A percentile compares a stretch with the other conserved stretches of the same genome.
These are phyloP conservation scores for Colletotrichum eleusines DNA, from an alignment of 2,329 filamentous ascomycete genomes.

Conservation along the genomic window DNA sequence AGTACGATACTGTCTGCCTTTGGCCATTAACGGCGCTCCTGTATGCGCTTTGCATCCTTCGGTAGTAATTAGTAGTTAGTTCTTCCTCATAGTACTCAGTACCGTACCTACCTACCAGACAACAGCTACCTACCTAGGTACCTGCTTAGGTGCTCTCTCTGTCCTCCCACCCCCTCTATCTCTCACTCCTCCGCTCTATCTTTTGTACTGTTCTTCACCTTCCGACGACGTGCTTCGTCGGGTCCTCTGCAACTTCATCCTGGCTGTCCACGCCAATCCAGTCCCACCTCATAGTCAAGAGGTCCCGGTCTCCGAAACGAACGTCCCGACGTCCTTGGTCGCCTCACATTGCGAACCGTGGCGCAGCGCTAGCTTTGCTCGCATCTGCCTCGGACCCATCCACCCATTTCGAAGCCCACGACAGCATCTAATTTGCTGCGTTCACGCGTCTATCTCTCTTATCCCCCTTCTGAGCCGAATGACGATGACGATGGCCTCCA, in stretches of 20 bases:
- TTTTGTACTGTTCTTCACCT: not conserved
- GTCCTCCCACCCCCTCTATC: not conserved
- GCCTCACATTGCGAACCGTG: not conserved
- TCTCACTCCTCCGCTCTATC: not conserved
- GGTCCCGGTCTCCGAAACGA: not conserved
- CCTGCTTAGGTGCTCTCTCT: not conserved
- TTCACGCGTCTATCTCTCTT: not conserved
- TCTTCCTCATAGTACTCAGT: no score
- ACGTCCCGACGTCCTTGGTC: not conserved
- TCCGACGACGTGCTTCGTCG: not conserved
- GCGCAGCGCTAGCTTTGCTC: not conserved
- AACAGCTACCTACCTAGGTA: not conserved
- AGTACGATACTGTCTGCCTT: not conserved
- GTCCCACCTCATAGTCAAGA: not conserved
- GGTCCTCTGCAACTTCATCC: not conserved
- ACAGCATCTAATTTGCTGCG: not conserved
- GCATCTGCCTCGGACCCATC: not conserved
- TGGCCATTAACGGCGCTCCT: not conserved
- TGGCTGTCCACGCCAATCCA: not conserved
- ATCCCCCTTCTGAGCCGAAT: not conserved
- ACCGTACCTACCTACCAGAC: not conserved
- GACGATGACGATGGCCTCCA: conserved; percentile 2
- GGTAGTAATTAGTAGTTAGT: not conserved
- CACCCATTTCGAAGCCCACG: not conserved
- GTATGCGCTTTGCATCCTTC: not conserved